Conservation (phyloP, 306 rosid species). For the Leucaena leucocephala region DNA sequence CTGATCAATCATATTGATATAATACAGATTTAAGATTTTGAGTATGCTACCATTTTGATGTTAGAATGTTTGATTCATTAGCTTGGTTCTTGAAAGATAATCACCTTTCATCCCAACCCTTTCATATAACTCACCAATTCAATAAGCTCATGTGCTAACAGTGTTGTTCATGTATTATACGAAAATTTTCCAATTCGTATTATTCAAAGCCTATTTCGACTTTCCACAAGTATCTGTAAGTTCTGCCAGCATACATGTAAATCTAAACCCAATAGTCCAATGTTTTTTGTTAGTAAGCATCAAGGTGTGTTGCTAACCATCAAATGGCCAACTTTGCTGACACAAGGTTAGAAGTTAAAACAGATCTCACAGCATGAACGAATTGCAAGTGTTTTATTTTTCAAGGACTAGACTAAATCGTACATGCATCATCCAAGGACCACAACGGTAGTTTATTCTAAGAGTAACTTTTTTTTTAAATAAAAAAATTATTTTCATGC, state of each 20-base stretch:
- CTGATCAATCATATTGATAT: constrained; percentile 9
- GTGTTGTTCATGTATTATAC: background rate
- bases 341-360: background rate
- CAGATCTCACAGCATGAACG: background rate
- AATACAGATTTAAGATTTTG: background rate
- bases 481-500: background rate
- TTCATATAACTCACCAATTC: background rate
- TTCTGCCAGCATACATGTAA: background rate
- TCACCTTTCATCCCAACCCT: background rate
- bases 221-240: background rate
- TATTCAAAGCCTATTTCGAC: background rate
- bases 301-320: background rate
- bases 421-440: background rate
- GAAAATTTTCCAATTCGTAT: background rate
- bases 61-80: background rate
- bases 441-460: background rate
- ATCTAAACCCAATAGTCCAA: background rate
- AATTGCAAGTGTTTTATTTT: background rate
- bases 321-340: background rate
- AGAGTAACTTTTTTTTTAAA: background rate
- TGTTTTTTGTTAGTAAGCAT: background rate
- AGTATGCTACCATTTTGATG: background rate
- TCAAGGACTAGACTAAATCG: background rate
- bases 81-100: background rate
- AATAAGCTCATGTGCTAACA: background rate